These are phyloP conservation scores for Termitomyces sp. DNA, from an alignment of 768 basidiomycete species.

Conservation along the genomic window DNA sequence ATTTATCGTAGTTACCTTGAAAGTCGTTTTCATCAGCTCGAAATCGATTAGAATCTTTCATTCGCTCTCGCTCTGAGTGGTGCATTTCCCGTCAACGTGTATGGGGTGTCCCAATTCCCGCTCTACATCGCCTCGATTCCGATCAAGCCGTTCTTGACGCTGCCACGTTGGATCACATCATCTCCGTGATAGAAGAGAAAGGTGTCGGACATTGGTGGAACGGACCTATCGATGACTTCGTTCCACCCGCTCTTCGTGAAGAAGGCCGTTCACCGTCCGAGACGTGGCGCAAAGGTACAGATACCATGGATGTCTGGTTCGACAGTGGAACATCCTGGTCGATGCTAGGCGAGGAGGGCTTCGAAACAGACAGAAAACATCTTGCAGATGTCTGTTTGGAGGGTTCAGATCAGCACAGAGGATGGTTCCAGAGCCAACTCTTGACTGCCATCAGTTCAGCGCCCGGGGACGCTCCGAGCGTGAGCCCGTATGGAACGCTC, in stretches of 20 bases:
- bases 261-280: slow-evolving; percentile 34
- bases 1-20: not conserved
- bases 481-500: slow-evolving; percentile 63
- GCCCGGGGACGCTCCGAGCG: slow-evolving; percentile 22
- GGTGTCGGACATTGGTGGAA: slow-evolving; percentile 91
- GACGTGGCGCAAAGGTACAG: slow-evolving; percentile 73
- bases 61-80: slow-evolving; percentile 92
- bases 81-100: slow-evolving; percentile 97
- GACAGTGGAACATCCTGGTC: slow-evolving; percentile 97
- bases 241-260: slow-evolving; percentile 52
- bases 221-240: slow-evolving; percentile 76
- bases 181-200: slow-evolving; percentile 63
- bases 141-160: slow-evolving; percentile 60
- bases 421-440: slow-evolving; percentile 97
- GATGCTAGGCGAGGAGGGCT: slow-evolving; percentile 45
- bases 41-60: slow-evolving; percentile 82
- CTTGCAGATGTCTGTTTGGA: slow-evolving; percentile 88
- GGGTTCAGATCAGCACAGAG: slow-evolving; percentile 95
- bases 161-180: slow-evolving; percentile 66
- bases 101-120: slow-evolving; percentile 97
- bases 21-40: slow-evolving; percentile 45
- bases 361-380: slow-evolving; percentile 25
- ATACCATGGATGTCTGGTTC: slow-evolving; percentile 99
- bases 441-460: slow-evolving; percentile 69
- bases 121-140: slow-evolving; percentile 61